Conservation (phyloP, 768 basidiomycete species). For the Cyathus striatus region DNA sequence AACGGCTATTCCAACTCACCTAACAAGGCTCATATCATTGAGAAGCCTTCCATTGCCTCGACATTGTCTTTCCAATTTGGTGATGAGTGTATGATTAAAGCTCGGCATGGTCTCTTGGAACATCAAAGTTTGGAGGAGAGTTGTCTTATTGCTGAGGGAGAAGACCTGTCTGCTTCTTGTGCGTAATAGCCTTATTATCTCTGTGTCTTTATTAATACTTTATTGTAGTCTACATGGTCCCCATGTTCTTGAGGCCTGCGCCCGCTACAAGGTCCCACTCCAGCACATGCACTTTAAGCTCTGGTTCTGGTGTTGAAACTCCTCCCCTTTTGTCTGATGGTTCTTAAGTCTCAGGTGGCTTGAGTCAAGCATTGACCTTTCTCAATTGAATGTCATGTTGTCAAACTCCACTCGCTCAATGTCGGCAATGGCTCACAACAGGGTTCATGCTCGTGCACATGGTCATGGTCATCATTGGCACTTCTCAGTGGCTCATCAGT, state of each 20-base stretch:
- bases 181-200: too few species aligned
- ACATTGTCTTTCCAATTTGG: slow-evolving; percentile 62
- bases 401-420: slow-evolving; percentile 49
- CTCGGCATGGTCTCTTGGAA: slow-evolving; percentile 56
- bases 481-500: slow-evolving; percentile 57
- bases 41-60: slow-evolving; percentile 65
- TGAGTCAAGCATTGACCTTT: slow-evolving; percentile 72
- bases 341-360: slow-evolving; percentile 65
- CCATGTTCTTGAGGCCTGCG: slow-evolving; percentile 59
- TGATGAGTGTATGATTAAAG: slow-evolving; percentile 62
- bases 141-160: slow-evolving; percentile 59
- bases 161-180: slow-evolving; percentile 58
- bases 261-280: slow-evolving; percentile 53
- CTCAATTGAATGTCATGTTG: slow-evolving; percentile 52
- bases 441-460: slow-evolving; percentile 46
- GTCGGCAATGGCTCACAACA: slow-evolving; percentile 34
- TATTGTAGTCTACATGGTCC: slow-evolving; percentile 36
- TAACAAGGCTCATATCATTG: slow-evolving; percentile 44
- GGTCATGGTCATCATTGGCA: slow-evolving; percentile 71
- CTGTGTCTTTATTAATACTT: too few species aligned
- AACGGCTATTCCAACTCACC: slow-evolving; percentile 30
- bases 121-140: slow-evolving; percentile 67
- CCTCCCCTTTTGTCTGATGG: slow-evolving; percentile 67
- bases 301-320: slow-evolving; percentile 72
- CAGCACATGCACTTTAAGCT: slow-evolving; percentile 63